Evolutionary conservation across 83 land plant genomes (phyloP).

Genomic region (Larix sibirica): DNA sequence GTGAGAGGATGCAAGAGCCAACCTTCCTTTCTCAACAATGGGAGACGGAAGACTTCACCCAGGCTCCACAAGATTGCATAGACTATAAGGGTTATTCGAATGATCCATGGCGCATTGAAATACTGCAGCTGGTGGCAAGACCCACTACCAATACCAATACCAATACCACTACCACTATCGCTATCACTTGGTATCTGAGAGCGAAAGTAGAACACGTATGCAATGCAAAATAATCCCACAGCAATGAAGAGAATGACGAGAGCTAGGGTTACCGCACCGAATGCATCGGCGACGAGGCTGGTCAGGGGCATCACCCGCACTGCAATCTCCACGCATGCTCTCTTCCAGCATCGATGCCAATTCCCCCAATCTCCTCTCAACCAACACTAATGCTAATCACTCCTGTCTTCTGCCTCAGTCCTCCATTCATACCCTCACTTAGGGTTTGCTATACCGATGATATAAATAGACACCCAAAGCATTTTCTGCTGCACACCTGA

Average conservation of each 20-base stretch:
- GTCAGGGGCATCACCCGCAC: constrained; percentile 91
- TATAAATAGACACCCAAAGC: neutral
- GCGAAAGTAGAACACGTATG: constrained; percentile 60
- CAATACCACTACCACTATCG: neutral
- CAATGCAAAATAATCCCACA: constrained; percentile 62
- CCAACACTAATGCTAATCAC: neutral
- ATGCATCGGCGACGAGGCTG: constrained; percentile 82
- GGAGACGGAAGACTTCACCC: constrained; percentile 67
- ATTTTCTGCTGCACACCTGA: neutral
- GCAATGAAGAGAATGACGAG: constrained; percentile 51
- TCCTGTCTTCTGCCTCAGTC: neutral
- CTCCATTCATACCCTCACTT: neutral
- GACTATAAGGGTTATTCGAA: constrained; percentile 61
- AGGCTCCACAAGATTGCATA: constrained; percentile 83
- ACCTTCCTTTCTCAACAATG: constrained; percentile 49
- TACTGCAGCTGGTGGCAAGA: constrained; percentile 33
- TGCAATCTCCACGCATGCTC: constrained; percentile 83
- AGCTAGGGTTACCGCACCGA: constrained; percentile 81
- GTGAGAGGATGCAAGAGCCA: constrained; percentile 50
- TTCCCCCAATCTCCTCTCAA: constrained; percentile 4
- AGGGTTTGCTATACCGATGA: neutral
- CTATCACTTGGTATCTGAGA: constrained; percentile 47
- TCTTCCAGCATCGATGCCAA: constrained; percentile 65
- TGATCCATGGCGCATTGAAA: constrained; percentile 88
- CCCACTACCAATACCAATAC: too few species aligned